These are phyloP conservation scores for Colletotrichum sp. DNA, from an alignment of 2,329 filamentous ascomycete species.

Conservation along the genomic window DNA sequence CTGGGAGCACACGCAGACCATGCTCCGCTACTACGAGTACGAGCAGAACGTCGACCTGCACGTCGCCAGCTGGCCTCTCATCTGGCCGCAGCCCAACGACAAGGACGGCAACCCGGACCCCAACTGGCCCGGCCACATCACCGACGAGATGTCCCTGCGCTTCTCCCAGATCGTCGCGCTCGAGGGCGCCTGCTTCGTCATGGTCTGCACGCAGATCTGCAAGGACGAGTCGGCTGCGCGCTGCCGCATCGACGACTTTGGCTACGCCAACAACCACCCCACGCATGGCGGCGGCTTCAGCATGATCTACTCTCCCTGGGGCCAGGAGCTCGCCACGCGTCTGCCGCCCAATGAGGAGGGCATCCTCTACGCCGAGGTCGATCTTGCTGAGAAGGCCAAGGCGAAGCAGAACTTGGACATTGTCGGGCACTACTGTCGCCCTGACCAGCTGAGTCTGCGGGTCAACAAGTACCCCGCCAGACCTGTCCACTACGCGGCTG, in stretches of 20 bases:
- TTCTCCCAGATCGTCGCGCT: constrained; percentile 47
- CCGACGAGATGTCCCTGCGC: constrained; percentile 36
- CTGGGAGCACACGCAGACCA: constrained; percentile 51
- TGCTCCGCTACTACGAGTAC: constrained; percentile 27
- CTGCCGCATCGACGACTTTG: constrained; percentile 22
- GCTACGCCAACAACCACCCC: constrained; percentile 8
- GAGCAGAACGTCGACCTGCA: constrained; percentile 32
- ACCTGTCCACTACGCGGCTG: constrained; percentile 4
- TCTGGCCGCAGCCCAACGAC: constrained; percentile 24
- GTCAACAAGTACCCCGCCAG: constrained; percentile 9
- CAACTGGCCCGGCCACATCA: constrained; percentile 39
- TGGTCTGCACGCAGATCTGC: constrained; percentile 42
- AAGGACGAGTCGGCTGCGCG: constrained; percentile 39
- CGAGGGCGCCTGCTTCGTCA: constrained; percentile 48
- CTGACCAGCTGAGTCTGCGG: constrained; percentile 36
- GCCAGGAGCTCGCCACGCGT: constrained; percentile 30
- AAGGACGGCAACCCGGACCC: constrained; percentile 34
- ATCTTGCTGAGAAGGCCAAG: constrained; percentile 27
- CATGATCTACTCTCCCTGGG: constrained; percentile 36
- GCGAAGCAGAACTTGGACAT: constrained; percentile 15
- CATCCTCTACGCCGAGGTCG: constrained; percentile 41
- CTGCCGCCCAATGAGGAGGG: constrained; percentile 32
- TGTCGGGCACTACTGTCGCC: constrained; percentile 39
- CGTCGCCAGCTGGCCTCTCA: constrained; percentile 33
- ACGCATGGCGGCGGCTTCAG: constrained; percentile 28